Evolutionary conservation across 1,284 basidiomycete genomes (phyloP).

Genomic region (Coniferiporia weirii): DNA sequence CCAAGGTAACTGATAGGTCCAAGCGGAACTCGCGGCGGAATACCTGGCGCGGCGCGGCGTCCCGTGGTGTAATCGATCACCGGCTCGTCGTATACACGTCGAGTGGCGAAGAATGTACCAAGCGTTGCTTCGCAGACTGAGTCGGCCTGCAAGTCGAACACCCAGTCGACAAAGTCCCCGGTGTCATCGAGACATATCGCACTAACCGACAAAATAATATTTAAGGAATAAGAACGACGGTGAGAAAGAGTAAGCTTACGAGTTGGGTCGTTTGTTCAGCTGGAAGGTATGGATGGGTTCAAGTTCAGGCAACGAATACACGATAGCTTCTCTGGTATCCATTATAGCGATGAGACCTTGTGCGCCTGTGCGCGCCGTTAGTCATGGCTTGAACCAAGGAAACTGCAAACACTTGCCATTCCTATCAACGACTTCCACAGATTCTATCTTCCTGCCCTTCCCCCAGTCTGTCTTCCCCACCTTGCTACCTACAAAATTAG

Average conservation of each 20-base stretch:
- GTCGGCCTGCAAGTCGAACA: constrained; percentile 28
- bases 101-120: constrained; percentile 53
- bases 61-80: constrained; percentile 45
- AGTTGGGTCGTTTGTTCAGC: constrained; percentile 35
- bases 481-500: constrained; percentile 57
- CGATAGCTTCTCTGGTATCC: constrained; percentile 44
- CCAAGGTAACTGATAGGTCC: constrained; percentile 51
- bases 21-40: constrained; percentile 55
- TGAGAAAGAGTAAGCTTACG: constrained; percentile 32
- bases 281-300: constrained; percentile 50
- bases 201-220: constrained; percentile 26
- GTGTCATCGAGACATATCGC: constrained; percentile 46
- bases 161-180: constrained; percentile 54
- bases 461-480: constrained; percentile 56
- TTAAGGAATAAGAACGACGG: not conserved
- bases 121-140: constrained; percentile 40
- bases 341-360: constrained; percentile 62
- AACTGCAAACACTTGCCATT: constrained; percentile 35
- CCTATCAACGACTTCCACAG: constrained; percentile 48
- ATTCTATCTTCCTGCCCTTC: constrained; percentile 44
- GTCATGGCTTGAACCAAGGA: not conserved
- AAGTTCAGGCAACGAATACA: constrained; percentile 68
- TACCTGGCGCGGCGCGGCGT: constrained; percentile 39
- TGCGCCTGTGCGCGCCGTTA: constrained; percentile 37
- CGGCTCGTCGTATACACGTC: constrained; percentile 44